These are phyloP conservation scores for Aegilops bicornis DNA, from an alignment of 176 grass and related monocot species.

Conservation along the genomic window DNA sequence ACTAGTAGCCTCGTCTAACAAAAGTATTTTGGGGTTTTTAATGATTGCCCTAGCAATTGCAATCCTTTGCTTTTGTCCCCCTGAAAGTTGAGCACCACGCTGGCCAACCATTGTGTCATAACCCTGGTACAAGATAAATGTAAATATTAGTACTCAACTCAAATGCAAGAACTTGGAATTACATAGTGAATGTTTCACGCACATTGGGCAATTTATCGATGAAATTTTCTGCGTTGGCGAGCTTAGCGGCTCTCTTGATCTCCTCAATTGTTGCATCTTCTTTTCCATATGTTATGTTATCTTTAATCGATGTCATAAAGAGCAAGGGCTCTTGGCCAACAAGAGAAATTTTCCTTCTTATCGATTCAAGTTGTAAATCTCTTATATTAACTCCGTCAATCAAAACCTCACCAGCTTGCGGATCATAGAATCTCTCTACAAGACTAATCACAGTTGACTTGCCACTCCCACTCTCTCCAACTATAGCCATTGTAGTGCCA, in stretches of 20 bases:
- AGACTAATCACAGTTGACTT: conserved; percentile 82
- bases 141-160: not conserved
- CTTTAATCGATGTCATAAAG: conserved; percentile 77
- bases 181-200: not conserved
- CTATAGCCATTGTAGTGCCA: conserved; percentile 77
- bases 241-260: conserved; percentile 56
- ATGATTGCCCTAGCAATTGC: conserved; percentile 80
- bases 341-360: conserved; percentile 70
- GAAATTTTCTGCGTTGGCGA: conserved; percentile 80
- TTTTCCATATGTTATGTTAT: conserved; percentile 89
- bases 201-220: conserved; percentile 81
- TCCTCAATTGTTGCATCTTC: conserved; percentile 74
- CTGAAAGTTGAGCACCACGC: conserved; percentile 70
- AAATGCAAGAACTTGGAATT: not conserved
- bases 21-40: conserved; percentile 66
- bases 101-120: conserved; percentile 87
- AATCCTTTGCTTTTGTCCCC: conserved; percentile 81
- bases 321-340: conserved; percentile 90
- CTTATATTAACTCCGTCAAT: conserved; percentile 79
- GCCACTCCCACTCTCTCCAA: conserved; percentile 88
- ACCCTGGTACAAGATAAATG: conserved; percentile 43
- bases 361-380: conserved; percentile 52
- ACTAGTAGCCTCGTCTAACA: conserved; percentile 85
- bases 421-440: conserved; percentile 80
- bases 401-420: conserved; percentile 69